Base-by-base conservation (phyloP, 345 rosid species). In the Crucihimalaya himalaica region DNA sequence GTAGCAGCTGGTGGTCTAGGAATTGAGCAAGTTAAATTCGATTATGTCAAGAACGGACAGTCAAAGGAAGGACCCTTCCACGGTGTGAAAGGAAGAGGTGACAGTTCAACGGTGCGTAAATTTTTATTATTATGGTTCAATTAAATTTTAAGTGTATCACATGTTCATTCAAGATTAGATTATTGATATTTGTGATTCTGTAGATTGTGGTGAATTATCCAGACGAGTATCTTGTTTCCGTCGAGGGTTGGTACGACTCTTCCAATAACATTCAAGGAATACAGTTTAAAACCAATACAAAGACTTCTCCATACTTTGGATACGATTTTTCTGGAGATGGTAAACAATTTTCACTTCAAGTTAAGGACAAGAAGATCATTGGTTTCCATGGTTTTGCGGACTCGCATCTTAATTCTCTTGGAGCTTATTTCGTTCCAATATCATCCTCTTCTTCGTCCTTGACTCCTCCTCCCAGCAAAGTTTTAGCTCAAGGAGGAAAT, bases 311-410 rank as follows among this genome's bases (percentile, higher is more conserved):
- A 0, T 4, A 1, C 25, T 3, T 20, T 46, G 69, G 56, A 6
- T 68, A n/a, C 12, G 34, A 8, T 2, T 50, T 16, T 62, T 10
- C 21, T 4, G 66, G 61, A 6, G 63, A 66, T 0, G 81, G 73
- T 8, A 16, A 43, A 12, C 32, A 50, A 3, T 52, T 77, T 50
- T 53, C 67, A 48, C 77, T 72, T 32, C 6, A 51, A 47, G 73
- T 59, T 16, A 72, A 66, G 7, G 68, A 71, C 16, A 66, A 72
- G 54, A 78, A 72, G 69, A 78, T 78, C 6, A 29, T 78, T 5
- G 70, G 77, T 3, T 78, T 78, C 14, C 81, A 72, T 43, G 77
- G 81, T 5, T 70, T 66, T 1, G 29, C 64, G 2, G 72, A 27
- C 3, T 8, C 47, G 5, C 37, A 51, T 18, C n/a, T 78, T 40